phyloP scores from a whole-genome alignment of 2,329 filamentous ascomycete species.

The Neonectria hederae region DNA sequence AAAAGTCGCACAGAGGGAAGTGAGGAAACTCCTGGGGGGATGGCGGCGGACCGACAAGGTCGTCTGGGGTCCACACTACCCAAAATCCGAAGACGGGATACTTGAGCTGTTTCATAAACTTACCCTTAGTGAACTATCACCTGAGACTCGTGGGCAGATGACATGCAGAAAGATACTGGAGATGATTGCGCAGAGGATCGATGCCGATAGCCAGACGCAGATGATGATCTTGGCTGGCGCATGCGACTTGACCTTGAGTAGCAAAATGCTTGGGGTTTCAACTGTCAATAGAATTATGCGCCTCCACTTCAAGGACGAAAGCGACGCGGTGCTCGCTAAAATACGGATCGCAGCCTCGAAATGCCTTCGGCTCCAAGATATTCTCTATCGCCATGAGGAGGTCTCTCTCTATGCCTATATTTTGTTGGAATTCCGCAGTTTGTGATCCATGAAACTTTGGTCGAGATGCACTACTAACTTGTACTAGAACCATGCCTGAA shows the following conservation, averaged over 20 bases:
- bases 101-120: not conserved
- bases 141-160: not conserved
- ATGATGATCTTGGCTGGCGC: not conserved
- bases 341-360: not conserved
- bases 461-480: not conserved
- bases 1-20: not conserved
- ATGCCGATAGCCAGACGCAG: not conserved
- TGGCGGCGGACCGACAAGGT: not conserved
- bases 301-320: not conserved
- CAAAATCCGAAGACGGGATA: not conserved
- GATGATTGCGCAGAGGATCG: not conserved
- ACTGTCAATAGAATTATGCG: not conserved
- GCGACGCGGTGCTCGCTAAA: not conserved
- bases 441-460: not conserved
- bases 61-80: not conserved
- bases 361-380: not conserved
- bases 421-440: not conserved
- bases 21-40: not conserved
- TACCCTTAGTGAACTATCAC: not conserved
- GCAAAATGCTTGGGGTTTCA: not conserved
- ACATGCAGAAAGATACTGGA: not conserved
- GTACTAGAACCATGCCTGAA: not conserved
- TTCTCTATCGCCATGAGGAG: not conserved
- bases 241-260: not conserved
- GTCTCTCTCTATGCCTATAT: not conserved